Evolutionary conservation across 78 protist genomes (phyloP).

Genomic region (Dictyostelium discoideum): dicty_2.7 NC_007090.3:5040001-5040500

Average conservation of each 20-base stretch:
- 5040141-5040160: neutral
- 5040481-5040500: neutral
- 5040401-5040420: neutral
- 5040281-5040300: neutral
- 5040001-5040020: neutral
- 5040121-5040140: slow-evolving; percentile 36
- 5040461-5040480: neutral
- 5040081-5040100: neutral
- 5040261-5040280: neutral
- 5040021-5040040: neutral
- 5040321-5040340: neutral
- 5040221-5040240: neutral
- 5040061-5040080: slow-evolving; percentile 2
- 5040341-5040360: neutral
- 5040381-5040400: neutral
- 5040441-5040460: neutral
- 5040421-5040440: neutral
- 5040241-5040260: too few species aligned
- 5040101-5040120: slow-evolving; percentile 3
- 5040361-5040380: neutral
- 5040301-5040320: neutral
- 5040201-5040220: neutral
- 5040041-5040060: slow-evolving; percentile 16
- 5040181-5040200: neutral
- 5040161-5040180: neutral